phyloP scores from a whole-genome alignment of 2,329 filamentous ascomycete species.

The Cyphellophora attinorum region DNA sequence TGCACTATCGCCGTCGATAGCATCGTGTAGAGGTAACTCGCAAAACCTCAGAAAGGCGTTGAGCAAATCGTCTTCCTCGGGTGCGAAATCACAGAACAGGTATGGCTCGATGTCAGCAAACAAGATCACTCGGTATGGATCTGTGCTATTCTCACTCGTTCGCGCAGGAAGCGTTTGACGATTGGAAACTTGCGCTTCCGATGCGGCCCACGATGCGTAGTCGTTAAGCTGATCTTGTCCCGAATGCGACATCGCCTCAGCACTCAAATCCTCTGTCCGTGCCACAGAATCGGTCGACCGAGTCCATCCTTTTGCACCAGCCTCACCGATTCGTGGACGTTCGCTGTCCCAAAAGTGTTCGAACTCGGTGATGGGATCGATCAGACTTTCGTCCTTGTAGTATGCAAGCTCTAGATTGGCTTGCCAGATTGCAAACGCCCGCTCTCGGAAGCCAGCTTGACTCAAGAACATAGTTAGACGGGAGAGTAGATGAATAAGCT shows the following conservation, averaged over 20 bases:
- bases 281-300: too few relatives aligned
- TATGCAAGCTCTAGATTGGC: conserved; percentile 64
- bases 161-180: conserved; percentile 50
- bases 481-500: conserved; percentile 62
- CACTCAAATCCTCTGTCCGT: conserved; percentile 9
- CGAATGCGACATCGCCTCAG: conserved; percentile 3
- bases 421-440: conserved; percentile 75
- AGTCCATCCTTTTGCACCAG: conserved; percentile 60
- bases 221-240: conserved; percentile 25
- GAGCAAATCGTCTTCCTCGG: conserved; percentile 42
- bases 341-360: conserved; percentile 83
- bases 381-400: too few relatives aligned
- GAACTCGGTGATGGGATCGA: conserved; percentile 49
- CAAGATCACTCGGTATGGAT: conserved; percentile 74
- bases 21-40: conserved; percentile 46
- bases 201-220: conserved; percentile 15
- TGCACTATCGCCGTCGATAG: too few relatives aligned
- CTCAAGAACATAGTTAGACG: conserved; percentile 64
- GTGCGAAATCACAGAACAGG: conserved; percentile 32
- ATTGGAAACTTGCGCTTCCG: conserved; percentile 15
- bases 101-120: conserved; percentile 64
- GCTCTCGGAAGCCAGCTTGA: conserved; percentile 69
- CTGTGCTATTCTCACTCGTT: conserved; percentile 66
- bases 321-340: conserved; percentile 66
- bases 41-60: conserved; percentile 64